A percentile compares a stretch with the other conserved stretches of the same genome.
Conservation (phyloP, 805 yeast species). For the Starmerella apicola region DNA sequence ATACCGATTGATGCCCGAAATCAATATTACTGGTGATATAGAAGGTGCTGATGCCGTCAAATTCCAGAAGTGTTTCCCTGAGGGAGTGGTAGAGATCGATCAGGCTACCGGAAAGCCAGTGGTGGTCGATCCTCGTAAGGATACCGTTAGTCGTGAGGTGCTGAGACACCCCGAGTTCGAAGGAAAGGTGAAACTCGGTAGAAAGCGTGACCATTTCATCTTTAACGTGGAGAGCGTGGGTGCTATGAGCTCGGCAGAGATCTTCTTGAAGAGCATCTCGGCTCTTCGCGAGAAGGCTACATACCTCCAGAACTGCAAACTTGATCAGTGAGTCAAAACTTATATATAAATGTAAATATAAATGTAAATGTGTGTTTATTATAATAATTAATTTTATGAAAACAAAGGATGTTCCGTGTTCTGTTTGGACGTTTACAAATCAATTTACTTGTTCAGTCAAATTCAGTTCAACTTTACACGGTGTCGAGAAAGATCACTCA, state of each 20-base stretch:
- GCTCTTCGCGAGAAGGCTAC: constrained; percentile 61
- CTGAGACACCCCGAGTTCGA: constrained; percentile 84
- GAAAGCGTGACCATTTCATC: constrained; percentile 84
- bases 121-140: constrained; percentile 83
- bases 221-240: constrained; percentile 93
- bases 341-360: no score
- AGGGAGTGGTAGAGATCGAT: constrained; percentile 77
- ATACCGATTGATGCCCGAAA: constrained; percentile 81
- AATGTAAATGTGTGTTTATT: no score
- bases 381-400: no score
- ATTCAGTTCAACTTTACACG: no score
- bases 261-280: constrained; percentile 80
- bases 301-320: constrained; percentile 16
- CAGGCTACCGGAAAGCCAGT: constrained; percentile 49
- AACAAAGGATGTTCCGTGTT: no score
- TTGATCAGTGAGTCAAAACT: no score
- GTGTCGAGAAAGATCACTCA: no score
- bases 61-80: constrained; percentile 82
- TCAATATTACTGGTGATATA: constrained; percentile 48
- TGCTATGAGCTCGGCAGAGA: constrained; percentile 94
- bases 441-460: no score
- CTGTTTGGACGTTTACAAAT: no score
- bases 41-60: constrained; percentile 62
- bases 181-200: constrained; percentile 80
- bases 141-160: constrained; percentile 94